Conservation (phyloP, 1,284 basidiomycete genomes). For the Pascua sp. region DNA sequence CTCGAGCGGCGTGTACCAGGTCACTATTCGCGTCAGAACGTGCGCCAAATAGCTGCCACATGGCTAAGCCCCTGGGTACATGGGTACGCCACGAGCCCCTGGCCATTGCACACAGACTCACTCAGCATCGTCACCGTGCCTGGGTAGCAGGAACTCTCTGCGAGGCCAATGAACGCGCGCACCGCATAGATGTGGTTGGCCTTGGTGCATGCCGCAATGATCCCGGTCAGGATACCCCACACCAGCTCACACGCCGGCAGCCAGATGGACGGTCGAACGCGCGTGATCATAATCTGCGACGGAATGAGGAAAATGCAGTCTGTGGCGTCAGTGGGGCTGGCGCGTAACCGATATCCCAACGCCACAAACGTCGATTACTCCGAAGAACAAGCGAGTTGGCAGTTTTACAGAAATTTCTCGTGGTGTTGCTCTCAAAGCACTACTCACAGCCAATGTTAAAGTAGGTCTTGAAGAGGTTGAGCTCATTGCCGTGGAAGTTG, state of each 20-base stretch:
- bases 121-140: conserved; percentile 26
- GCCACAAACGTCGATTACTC: no score
- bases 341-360: no score
- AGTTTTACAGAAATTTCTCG: not conserved
- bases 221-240: conserved; percentile 27
- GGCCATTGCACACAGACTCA: conserved; percentile 2
- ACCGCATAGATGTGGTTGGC: conserved; percentile 27
- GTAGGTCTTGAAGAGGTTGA: conserved; percentile 53
- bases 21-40: conserved; percentile 13
- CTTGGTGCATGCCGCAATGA: conserved; percentile 23
- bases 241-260: conserved; percentile 22
- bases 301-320: conserved; percentile 31
- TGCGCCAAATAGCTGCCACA: not conserved
- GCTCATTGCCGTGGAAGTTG: conserved; percentile 63
- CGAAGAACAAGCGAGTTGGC: conserved; percentile 2
- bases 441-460: conserved; percentile 33
- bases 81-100: no score
- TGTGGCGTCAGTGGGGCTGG: conserved; percentile 1
- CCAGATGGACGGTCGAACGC: conserved; percentile 21
- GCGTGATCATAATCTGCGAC: conserved; percentile 24
- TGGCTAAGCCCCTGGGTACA: not conserved
- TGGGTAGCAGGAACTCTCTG: conserved; percentile 26
- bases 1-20: conserved; percentile 28
- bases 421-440: no score
- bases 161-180: conserved; percentile 25